phyloP scores from a whole-genome alignment of 371 early-diverging fungal genomes.

The Catenaria anguillulae region DNA sequence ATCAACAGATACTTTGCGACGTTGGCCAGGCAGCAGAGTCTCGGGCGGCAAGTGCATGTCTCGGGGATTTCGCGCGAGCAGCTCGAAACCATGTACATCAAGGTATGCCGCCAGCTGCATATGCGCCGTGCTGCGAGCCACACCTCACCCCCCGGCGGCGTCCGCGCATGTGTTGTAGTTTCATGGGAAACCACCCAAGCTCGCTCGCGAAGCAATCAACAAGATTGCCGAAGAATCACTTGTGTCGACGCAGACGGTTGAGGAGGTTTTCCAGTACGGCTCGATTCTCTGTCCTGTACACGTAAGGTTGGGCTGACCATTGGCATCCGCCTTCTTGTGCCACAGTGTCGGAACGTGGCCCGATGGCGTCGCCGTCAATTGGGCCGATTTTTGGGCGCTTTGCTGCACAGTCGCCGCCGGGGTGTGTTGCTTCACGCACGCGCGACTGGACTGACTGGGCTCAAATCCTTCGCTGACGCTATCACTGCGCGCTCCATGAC shows the following conservation, averaged over 20 bases:
- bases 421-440: conserved; percentile 10
- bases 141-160: background rate
- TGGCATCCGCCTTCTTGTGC: background rate
- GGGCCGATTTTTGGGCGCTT: conserved; percentile 31
- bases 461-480: background rate
- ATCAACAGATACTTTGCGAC: conserved; percentile 25
- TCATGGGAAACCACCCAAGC: background rate
- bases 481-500: background rate
- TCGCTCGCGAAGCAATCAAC: background rate
- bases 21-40: conserved; percentile 18
- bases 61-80: conserved; percentile 22
- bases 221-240: background rate
- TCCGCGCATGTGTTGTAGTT: too few relatives aligned
- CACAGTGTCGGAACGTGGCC: conserved; percentile 23
- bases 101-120: too few relatives aligned
- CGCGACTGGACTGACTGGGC: background rate
- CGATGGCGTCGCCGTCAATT: conserved; percentile 19
- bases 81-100: conserved; percentile 24
- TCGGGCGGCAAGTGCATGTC: conserved; percentile 10
- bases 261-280: conserved; percentile 7
- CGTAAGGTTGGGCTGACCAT: too few relatives aligned
- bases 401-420: conserved; percentile 22
- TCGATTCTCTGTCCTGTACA: background rate
- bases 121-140: too few relatives aligned
- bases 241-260: background rate